Base-by-base conservation (phyloP, 164 flowering plant species). In the Stephania japonica region DNA sequence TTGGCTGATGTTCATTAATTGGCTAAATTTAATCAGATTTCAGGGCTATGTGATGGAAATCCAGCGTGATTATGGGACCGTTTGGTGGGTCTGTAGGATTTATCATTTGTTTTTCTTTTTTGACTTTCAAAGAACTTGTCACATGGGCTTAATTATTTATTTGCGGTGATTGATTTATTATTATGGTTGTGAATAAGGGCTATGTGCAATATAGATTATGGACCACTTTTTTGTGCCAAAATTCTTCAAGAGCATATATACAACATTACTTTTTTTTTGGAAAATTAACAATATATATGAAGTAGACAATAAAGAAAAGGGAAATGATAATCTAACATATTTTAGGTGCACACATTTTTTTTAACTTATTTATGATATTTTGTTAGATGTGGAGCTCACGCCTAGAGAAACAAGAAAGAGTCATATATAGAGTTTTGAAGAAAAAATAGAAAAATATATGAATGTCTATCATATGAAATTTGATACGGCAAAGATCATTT, bases 61-160 rank as follows among this genome's bases (percentile, higher is more conserved):
- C 64, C n/a, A 59, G 64, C 64, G 9, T 47, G 53, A 21, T 59
- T 19, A 59, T 59, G 7, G 64, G 64, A 11, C 38, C 64, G 16
- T 59, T 59, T 59, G 64, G 64, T 59, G 24, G 64, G 64, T 59
- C 64, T 59, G 23, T 32, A 32, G 21, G 24, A 59, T 59, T 59
- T 59, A 59, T 59, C 19, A 13, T 10, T 49, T 49, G 12, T 10
- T 16, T 59, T 59, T 18, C 64, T 59, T 59, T 59, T 59, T 59
- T 59, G 64, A 59, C 64, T 47, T 59, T 59, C 64, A 59, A 59
- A 59, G 64, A n/a, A 24, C n/a, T 59, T 59, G 64, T 59, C 64
- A 59, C 64, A 59, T n/a, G 64, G 64, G 19, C 59, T 14, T 6
- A 13, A 13, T 47, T 13, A 53, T 56, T 56, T 56, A 5, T 56